Evolutionary conservation across 2,329 filamentous ascomycete species (phyloP), one percentile per base, ranked within the genome.

Genomic region (Alternaria novae-zelandiae): DNA sequence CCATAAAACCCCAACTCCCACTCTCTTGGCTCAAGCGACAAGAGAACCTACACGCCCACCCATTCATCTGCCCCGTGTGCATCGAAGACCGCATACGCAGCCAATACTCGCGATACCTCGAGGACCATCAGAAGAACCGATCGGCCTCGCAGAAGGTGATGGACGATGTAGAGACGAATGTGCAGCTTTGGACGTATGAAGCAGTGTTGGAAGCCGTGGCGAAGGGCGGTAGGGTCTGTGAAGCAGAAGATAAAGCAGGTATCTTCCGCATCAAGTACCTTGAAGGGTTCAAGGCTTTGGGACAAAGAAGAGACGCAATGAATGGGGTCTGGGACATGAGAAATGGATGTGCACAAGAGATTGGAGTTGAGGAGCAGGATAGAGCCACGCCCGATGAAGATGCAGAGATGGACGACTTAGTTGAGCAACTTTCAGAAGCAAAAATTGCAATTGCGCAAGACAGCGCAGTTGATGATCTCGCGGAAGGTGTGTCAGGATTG

Each of bases 291-390:
- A 36, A 9, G 28, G n/a, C 17, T 3, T 36, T 53, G 28, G 5
- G 17, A 10, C 25, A 23, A 0, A 46, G 1, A 23, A 28, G 11
- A 30, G 10, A 50, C 36, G 6, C n/a, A 1, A 10, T 17, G 15
- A 1, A 0, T 3, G 4, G 5, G n/a, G 9, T 41, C 17, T 17
- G n/a, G 36, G n/a, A 41, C 1, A 11, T 20, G 3, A 25, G 9
- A 20, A 2, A 2, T 10, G 47, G 3, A 2, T 10, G 47, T 6
- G 2, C 6, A 9, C 13, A 30, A 20, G 10, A 21, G 9, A 20
- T n/a, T 2, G 20, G 3, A 11, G 20, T n/a, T 3, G 50, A 41
- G 13, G 13, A 36, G 13, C 30, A 15, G 30, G 2, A 36, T 2
- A 15, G 0, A 5, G 2, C 5, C 30, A 36, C 30, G 30, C 30